phyloP scores from a whole-genome alignment of 1,284 basidiomycete genomes.

The Cerioporus squamosus region DNA sequence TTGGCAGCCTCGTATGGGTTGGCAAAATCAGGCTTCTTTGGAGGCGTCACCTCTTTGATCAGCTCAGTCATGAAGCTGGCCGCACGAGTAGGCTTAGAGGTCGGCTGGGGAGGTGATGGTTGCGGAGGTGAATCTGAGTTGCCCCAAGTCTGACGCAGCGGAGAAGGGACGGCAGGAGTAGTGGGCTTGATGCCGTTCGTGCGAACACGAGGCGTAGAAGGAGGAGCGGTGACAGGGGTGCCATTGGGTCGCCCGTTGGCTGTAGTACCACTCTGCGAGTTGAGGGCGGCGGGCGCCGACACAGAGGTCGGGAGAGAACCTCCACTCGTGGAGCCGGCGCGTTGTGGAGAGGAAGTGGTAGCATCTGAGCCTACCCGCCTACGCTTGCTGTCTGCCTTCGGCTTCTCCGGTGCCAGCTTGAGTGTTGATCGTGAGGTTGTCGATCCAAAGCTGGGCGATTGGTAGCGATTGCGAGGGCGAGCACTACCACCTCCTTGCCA shows the following conservation, averaged over 20 bases:
- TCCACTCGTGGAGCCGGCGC: slow-evolving; percentile 13
- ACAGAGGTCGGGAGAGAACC: slow-evolving; percentile 15
- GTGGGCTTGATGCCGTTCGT: slow-evolving; percentile 53
- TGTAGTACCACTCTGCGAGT: slow-evolving; percentile 32
- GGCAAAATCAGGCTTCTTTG: slow-evolving; percentile 63
- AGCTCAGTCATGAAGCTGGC: slow-evolving; percentile 68
- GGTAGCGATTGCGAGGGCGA: slow-evolving; percentile 64
- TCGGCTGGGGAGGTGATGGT: slow-evolving; percentile 32
- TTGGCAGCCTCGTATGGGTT: slow-evolving; percentile 75
- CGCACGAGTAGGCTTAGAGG: slow-evolving; percentile 58
- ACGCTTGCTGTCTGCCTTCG: slow-evolving; percentile 59
- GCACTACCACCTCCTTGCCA: slow-evolving; percentile 75
- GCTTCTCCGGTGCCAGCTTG: slow-evolving; percentile 43
- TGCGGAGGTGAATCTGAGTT: slow-evolving; percentile 46
- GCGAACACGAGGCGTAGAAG: slow-evolving; percentile 42
- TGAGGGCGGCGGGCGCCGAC: slow-evolving; percentile 9
- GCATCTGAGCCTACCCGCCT: slow-evolving; percentile 57
- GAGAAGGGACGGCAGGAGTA: slow-evolving; percentile 65
- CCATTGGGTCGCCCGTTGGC: slow-evolving; percentile 13
- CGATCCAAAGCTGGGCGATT: slow-evolving; percentile 68
- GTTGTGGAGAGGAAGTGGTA: slow-evolving; percentile 37
- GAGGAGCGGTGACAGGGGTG: not conserved
- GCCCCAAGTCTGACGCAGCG: slow-evolving; percentile 69
- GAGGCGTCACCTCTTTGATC: slow-evolving; percentile 67
- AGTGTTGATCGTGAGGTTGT: slow-evolving; percentile 43